Base-by-base conservation (phyloP, 2,329 filamentous ascomycete species). In the Penicillium italicum region DNA sequence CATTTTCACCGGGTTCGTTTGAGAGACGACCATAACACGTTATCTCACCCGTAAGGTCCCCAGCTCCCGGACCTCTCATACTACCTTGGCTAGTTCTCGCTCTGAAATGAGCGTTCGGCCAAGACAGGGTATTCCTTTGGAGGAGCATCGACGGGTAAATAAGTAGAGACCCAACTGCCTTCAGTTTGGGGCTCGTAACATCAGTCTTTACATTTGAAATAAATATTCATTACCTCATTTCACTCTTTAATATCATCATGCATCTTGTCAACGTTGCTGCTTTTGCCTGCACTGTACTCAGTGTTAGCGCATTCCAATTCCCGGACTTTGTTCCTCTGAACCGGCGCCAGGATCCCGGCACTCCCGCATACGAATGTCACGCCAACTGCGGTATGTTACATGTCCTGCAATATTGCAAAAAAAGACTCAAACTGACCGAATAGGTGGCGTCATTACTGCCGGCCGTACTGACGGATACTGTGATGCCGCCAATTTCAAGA, bases 281-380 rank as follows among this genome's bases (percentile, higher is more conserved):
- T 30, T n/a, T 62, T 30, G 26, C 50, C 5, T 43, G 43, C 16
- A 53, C 56, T 20, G 26, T 31, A 20, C 30, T 44, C 26, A 14
- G 42, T 11, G 24, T 46, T 20, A 11, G 28, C 33, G 56, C 55
- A 3, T 48, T 52, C 26, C 37, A 58, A 9, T 31, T 43, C 4
- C 51, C 51, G 14, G 33, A 56, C 9, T 40, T 46, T 33, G 24
- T 42, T 46, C 47, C 48, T n/a, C 33, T 60, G 44, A 26, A 42
- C 5, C 47, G 48, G 20, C 52, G 53, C 33, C 53, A 33, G 47
- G 58, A 18, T 5, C 66, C 66, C 1, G 70, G 67, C 7, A 69
- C 65, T 24, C 66, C 68, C 5, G 56, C 66, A n/a, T 73, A 73
- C 49, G 62, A 73, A 3, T 73, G 71, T 30, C 71, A 73, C 47